phyloP scores from a whole-genome alignment of 2,329 filamentous ascomycete species.

The Diaporthe sp. region DNA sequence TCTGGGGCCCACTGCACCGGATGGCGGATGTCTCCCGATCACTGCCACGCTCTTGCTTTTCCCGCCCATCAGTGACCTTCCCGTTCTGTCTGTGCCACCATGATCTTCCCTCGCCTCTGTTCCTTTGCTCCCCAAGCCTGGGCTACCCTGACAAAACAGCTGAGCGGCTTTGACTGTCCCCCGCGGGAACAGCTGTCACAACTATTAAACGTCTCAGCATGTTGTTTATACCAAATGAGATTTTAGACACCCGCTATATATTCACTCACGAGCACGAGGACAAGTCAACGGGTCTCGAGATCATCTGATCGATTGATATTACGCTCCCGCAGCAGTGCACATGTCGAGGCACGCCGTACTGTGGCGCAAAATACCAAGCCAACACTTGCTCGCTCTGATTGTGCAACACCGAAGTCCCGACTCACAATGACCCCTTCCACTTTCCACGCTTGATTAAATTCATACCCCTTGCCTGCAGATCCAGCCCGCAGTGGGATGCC shows the following conservation, averaged over 20 bases:
- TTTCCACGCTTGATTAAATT: neutral
- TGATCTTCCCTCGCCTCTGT: slow-evolving; percentile 12
- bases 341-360: neutral
- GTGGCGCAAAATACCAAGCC: neutral
- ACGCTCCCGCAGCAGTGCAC: too few species aligned
- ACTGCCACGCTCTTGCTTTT: slow-evolving; percentile 29
- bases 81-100: slow-evolving; percentile 20
- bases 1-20: slow-evolving; percentile 11
- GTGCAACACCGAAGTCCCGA: neutral
- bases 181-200: slow-evolving; percentile 15
- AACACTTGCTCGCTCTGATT: neutral
- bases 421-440: neutral
- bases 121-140: neutral
- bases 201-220: neutral
- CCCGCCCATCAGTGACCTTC: slow-evolving; percentile 17
- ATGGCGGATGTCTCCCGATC: slow-evolving; percentile 10
- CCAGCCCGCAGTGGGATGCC: neutral
- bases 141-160: neutral
- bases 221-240: neutral
- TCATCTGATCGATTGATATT: neutral
- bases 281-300: neutral
- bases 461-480: slow-evolving; percentile 16
- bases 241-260: neutral
- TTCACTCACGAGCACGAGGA: neutral
- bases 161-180: neutral